Percentiles rank a stretch among this genome's conserved stretches.
Evolutionary conservation across 2,329 filamentous ascomycete species (phyloP).

Genomic region (Fusarium dlaminii): DNA sequence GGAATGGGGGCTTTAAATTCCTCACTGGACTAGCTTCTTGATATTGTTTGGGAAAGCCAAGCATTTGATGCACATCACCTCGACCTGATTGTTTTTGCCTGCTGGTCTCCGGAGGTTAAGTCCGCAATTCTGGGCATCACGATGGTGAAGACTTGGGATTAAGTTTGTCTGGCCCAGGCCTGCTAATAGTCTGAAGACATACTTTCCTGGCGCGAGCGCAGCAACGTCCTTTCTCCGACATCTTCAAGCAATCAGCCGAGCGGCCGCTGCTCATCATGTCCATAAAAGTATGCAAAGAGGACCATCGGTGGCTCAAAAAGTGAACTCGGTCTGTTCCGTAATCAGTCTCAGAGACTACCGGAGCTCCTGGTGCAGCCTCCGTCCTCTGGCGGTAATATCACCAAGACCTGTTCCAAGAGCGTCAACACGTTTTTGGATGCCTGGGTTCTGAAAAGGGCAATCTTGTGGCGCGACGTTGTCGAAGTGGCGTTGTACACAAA

Average conservation of each 20-base stretch:
- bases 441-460: slow-evolving; percentile 6
- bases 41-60: slow-evolving; percentile 3
- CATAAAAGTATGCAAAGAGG: not conserved
- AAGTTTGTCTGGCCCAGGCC: not conserved
- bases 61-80: not conserved
- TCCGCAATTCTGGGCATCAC: not conserved
- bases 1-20: not conserved
- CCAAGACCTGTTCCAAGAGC: not conserved
- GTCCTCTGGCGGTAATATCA: not conserved
- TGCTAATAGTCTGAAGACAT: slow-evolving; percentile 5
- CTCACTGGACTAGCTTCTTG: not conserved
- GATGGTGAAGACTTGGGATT: not conserved
- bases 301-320: slow-evolving; percentile 27
- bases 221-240: slow-evolving; percentile 28
- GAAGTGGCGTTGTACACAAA: slow-evolving; percentile 13
- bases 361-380: slow-evolving; percentile 2
- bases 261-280: not conserved
- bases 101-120: not conserved
- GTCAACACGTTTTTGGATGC: not conserved
- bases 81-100: too few relatives aligned
- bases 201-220: slow-evolving; percentile 23
- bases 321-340: slow-evolving; percentile 16
- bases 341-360: not conserved
- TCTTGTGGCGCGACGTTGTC: slow-evolving; percentile 31
- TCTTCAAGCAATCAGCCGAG: not conserved